Percentiles rank a stretch among this genome's conserved stretches.
Conservation (phyloP, 83 land plant species). For the Thuja plicata region DNA sequence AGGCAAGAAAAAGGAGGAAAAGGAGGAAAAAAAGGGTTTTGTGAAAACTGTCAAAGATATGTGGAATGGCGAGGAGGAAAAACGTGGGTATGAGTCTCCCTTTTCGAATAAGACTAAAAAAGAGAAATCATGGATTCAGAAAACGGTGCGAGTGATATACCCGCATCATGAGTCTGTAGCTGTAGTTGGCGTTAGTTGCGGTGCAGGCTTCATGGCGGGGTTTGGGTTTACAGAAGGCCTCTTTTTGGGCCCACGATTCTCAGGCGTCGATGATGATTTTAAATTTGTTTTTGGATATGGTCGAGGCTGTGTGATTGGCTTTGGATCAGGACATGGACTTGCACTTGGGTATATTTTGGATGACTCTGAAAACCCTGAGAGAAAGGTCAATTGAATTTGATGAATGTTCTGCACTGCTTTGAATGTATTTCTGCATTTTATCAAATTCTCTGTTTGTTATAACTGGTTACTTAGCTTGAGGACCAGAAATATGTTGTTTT, state of each 20-base stretch:
- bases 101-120: neutral
- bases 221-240: slow-evolving; percentile 27
- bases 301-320: slow-evolving; percentile 53
- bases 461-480: too few relatives aligned
- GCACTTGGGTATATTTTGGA: slow-evolving; percentile 48
- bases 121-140: neutral
- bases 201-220: slow-evolving; percentile 40
- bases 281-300: slow-evolving; percentile 44
- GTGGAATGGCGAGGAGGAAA: neutral
- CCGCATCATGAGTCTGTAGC: slow-evolving; percentile 27
- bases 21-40: neutral
- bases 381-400: too few relatives aligned
- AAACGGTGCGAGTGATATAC: neutral
- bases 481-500: too few relatives aligned
- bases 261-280: slow-evolving; percentile 19
- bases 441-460: too few relatives aligned
- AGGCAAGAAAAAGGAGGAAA: neutral
- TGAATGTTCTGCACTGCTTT: too few relatives aligned
- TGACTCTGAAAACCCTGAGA: neutral
- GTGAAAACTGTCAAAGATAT: neutral
- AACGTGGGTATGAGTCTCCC: neutral
- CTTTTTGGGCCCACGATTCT: too few relatives aligned
- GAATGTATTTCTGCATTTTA: too few relatives aligned
- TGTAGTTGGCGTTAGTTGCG: slow-evolving; percentile 47
- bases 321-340: slow-evolving; percentile 49